Base-by-base conservation (phyloP, 1,139 yeast species). In the Saccharomycopsis crataegensis region DNA sequence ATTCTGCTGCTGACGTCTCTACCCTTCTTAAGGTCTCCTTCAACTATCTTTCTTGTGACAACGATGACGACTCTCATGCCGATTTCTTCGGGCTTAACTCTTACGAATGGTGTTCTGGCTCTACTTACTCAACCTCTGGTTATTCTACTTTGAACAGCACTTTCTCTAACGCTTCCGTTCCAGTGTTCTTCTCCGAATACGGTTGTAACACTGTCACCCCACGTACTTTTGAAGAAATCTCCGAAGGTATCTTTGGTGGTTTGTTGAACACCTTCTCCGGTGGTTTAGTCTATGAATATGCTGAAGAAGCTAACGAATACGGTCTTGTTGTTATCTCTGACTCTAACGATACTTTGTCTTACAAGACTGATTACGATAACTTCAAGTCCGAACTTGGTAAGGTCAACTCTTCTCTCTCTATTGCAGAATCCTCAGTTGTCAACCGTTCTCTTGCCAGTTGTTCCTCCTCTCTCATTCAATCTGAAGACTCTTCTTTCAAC, bases 61-160 rank as follows among this genome's bases (percentile, higher is more conserved):
- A 72, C 42, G 74, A 75, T 37, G 86, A 81, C 50, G 78, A 74
- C 41, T 82, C 93, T 50, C 75, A 74, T 46, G 81, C 95, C 16
- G 97, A 90, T 66, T 90, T 90, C 71, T 88, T 87, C 65, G 97
- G 96, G 53, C 79, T 91, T 64, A 90, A 91, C 74, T 86, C 93
- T 62, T 90, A 90, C 69, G 89, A 86, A 67, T 84, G 97, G 97
- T 90, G 97, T 70, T 86, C 90, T 14, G 86, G 91, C 50, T 66
- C 78, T 17, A 78, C 80, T 43, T 87, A 84, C 78, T 62, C 70
- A 50, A 65, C 81, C 3, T 84, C 95, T 17, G 96, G 96, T 36
- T 90, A 86, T 68, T 76, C 73, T 55, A 72, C 67, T 49, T 73
- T 83, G 62, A 85, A 84, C 61, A 66, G 76, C 6, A 80, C 83